Evolutionary conservation across 1,284 basidiomycete genomes (phyloP).

Genomic region (Xerocomus minutiporus): DNA sequence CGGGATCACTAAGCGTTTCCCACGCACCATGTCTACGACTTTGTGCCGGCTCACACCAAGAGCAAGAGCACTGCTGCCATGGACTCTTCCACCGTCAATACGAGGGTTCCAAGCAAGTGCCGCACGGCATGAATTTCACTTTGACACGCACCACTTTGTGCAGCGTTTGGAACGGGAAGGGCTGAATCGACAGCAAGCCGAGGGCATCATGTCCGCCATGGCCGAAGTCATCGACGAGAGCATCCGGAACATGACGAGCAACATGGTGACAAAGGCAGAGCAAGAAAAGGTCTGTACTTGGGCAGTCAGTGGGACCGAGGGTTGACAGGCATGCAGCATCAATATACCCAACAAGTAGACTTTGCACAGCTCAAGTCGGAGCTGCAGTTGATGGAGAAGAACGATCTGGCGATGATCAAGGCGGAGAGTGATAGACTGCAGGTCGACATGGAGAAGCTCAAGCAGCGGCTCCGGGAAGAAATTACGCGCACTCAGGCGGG

Average conservation of each 20-base stretch:
- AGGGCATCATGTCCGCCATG: slow-evolving; percentile 93
- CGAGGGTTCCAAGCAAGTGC: slow-evolving; percentile 25
- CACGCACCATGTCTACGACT: slow-evolving; percentile 16
- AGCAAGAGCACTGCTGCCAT: no score
- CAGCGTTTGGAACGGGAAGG: slow-evolving; percentile 85
- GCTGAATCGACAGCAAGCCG: slow-evolving; percentile 82
- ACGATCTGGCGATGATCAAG: slow-evolving; percentile 94
- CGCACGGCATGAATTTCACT: slow-evolving; percentile 58
- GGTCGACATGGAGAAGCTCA: slow-evolving; percentile 92
- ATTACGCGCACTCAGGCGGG: slow-evolving; percentile 91
- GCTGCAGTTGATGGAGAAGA: slow-evolving; percentile 94
- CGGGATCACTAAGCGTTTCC: slow-evolving; percentile 7
- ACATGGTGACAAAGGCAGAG: slow-evolving; percentile 90
- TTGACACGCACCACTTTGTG: slow-evolving; percentile 93
- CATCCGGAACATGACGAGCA: slow-evolving; percentile 87
- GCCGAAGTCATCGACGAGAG: slow-evolving; percentile 95
- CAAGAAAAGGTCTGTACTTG: slow-evolving; percentile 77
- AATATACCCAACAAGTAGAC: slow-evolving; percentile 95
- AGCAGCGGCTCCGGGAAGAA: slow-evolving; percentile 90
- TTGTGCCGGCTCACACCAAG: not conserved
- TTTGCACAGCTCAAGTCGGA: slow-evolving; percentile 97
- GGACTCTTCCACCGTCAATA: not conserved
- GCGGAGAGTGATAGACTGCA: slow-evolving; percentile 91
- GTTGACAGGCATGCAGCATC: slow-evolving; percentile 52
- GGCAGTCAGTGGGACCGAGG: not conserved